Conservation (phyloP, 495 filamentous ascomycete species). For the Copromyces sp. region DNA sequence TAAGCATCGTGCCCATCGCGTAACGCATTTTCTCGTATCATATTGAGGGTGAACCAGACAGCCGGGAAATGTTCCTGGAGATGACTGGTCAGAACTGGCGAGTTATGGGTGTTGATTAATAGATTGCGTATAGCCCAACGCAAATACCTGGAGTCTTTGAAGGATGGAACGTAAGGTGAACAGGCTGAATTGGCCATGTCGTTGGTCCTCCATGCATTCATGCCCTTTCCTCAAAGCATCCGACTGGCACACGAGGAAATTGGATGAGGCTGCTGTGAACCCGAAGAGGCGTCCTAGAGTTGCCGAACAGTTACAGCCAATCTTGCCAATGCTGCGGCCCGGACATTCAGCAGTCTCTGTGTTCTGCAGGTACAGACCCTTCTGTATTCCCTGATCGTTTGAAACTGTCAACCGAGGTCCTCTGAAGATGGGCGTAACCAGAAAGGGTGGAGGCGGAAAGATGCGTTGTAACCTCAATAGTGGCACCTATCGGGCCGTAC, state of each 20-base stretch:
- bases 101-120: neutral
- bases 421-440: neutral
- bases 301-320: neutral
- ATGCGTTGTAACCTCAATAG: neutral
- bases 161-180: neutral
- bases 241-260: neutral
- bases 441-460: neutral
- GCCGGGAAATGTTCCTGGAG: neutral
- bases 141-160: neutral
- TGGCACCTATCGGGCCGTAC: neutral
- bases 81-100: neutral
- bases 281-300: neutral
- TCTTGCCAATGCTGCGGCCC: neutral
- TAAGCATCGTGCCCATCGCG: neutral
- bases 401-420: neutral
- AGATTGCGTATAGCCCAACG: neutral
- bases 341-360: neutral
- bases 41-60: neutral
- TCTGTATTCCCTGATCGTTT: neutral
- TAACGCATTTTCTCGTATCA: neutral
- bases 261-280: neutral
- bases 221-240: neutral
- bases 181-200: neutral
- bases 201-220: neutral
- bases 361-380: neutral